Percentiles rank a stretch among this genome's conserved stretches.
Evolutionary conservation across 192 early-diverging fungal species (phyloP).

Genomic region (Podila minutissima): DNA sequence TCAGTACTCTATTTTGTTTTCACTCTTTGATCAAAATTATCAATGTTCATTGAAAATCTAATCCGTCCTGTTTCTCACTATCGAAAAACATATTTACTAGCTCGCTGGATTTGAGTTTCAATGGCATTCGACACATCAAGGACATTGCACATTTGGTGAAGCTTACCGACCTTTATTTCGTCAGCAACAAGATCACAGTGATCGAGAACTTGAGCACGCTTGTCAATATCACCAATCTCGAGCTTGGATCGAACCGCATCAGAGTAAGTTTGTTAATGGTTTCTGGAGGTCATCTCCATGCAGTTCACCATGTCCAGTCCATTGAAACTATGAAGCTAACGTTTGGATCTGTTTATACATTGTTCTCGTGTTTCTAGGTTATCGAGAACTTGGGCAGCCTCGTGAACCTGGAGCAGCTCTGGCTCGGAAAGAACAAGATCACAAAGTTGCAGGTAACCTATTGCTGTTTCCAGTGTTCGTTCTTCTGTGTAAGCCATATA

Average conservation of each 20-base stretch:
- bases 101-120: conserved; percentile 92
- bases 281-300: no score
- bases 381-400: conserved; percentile 88
- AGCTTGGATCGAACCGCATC: conserved; percentile 96
- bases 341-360: not conserved
- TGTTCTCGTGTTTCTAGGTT: conserved; percentile 36
- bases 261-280: conserved; percentile 58
- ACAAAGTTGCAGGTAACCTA: conserved; percentile 71
- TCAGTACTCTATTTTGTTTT: not conserved
- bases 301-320: no score
- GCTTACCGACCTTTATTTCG: conserved; percentile 86
- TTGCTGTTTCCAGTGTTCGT: not conserved
- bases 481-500: not conserved
- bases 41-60: not conserved
- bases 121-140: conserved; percentile 89
- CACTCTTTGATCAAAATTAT: not conserved
- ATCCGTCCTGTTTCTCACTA: no score
- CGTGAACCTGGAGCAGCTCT: conserved; percentile 87
- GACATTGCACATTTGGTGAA: conserved; percentile 66
- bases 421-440: conserved; percentile 99
- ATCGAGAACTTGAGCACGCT: conserved; percentile 82
- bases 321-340: not conserved
- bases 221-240: conserved; percentile 80
- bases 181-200: conserved; percentile 89
- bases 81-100: conserved; percentile 9